A percentile compares a stretch with the other conserved stretches of the same genome.
phyloP scores from a whole-genome alignment of 2,329 filamentous ascomycete genomes.

The Camptophora hylomeconis region DNA sequence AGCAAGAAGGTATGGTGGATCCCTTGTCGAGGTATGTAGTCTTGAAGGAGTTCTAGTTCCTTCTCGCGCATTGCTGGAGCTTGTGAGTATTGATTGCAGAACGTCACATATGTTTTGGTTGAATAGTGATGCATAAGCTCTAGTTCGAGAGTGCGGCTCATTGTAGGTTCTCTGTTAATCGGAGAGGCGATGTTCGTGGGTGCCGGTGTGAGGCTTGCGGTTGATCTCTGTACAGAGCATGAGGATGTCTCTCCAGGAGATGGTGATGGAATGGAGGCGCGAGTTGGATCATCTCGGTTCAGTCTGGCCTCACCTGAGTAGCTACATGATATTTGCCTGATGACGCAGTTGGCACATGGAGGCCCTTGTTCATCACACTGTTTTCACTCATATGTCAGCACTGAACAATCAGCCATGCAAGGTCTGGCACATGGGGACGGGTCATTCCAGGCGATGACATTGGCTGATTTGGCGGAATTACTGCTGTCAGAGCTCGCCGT shows the following conservation, averaged over 20 bases:
- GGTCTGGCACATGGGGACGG: too few species aligned
- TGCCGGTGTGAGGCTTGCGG: too few species aligned
- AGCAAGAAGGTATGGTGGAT: background rate
- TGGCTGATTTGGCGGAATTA: too few species aligned
- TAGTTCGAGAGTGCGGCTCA: background rate
- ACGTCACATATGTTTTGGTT: background rate
- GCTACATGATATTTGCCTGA: background rate
- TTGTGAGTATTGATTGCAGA: slow-evolving; percentile 3
- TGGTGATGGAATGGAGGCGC: too few species aligned
- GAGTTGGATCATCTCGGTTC: too few species aligned
- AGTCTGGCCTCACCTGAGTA: background rate
- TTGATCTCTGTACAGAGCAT: too few species aligned
- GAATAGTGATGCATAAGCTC: slow-evolving; percentile 1
- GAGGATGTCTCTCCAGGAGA: too few species aligned
- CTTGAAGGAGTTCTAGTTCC: background rate
- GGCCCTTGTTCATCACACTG: slow-evolving; percentile 1
- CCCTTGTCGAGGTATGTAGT: background rate
- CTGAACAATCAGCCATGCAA: too few species aligned
- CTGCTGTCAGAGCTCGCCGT: too few species aligned
- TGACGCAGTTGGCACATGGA: slow-evolving; percentile 1
- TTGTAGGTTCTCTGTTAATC: background rate
- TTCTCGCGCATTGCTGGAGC: background rate
- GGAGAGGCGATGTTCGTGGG: background rate
- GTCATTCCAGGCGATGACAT: too few species aligned
- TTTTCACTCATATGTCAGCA: too few species aligned